phyloP scores from a whole-genome alignment of 768 basidiomycete species.

The Suillus weaverae region DNA sequence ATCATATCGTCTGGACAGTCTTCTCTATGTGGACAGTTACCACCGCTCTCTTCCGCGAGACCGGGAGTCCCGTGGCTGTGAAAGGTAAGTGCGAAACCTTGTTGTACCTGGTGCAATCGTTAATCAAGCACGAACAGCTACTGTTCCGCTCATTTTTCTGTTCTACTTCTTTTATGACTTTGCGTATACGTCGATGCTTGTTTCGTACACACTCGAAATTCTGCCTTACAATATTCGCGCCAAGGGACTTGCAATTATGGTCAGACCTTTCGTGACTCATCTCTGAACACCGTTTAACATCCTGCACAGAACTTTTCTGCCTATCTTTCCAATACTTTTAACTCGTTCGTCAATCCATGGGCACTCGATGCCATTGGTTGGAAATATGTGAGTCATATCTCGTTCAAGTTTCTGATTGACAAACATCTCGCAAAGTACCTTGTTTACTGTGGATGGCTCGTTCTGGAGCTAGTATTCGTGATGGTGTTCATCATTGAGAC shows the following conservation, averaged over 20 bases:
- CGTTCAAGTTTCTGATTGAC: neutral
- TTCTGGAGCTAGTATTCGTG: constrained; percentile 60
- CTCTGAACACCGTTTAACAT: neutral
- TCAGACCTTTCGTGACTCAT: constrained; percentile 26
- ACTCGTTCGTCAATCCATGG: constrained; percentile 79
- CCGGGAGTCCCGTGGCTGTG: constrained; percentile 30
- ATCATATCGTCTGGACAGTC: constrained; percentile 29
- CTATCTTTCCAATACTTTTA: constrained; percentile 70
- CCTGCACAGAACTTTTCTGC: constrained; percentile 55
- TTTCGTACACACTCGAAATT: constrained; percentile 71
- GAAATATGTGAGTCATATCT: constrained; percentile 40
- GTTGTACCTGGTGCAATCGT: neutral
- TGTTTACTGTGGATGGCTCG: constrained; percentile 64
- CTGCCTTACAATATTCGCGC: constrained; percentile 79
- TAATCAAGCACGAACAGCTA: constrained; percentile 38
- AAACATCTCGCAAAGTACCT: constrained; percentile 41
- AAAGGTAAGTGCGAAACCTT: constrained; percentile 17
- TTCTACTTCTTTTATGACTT: constrained; percentile 57
- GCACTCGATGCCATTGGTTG: constrained; percentile 55
- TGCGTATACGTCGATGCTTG: constrained; percentile 74
- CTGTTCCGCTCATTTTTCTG: constrained; percentile 65
- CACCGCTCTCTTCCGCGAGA: constrained; percentile 39
- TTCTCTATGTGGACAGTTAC: constrained; percentile 59
- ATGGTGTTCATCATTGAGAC: constrained; percentile 59
- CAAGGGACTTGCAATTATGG: constrained; percentile 78